Evolutionary conservation across 2,329 filamentous ascomycete genomes (phyloP).

Genomic region (Endoconidiophora laricicola): DNA sequence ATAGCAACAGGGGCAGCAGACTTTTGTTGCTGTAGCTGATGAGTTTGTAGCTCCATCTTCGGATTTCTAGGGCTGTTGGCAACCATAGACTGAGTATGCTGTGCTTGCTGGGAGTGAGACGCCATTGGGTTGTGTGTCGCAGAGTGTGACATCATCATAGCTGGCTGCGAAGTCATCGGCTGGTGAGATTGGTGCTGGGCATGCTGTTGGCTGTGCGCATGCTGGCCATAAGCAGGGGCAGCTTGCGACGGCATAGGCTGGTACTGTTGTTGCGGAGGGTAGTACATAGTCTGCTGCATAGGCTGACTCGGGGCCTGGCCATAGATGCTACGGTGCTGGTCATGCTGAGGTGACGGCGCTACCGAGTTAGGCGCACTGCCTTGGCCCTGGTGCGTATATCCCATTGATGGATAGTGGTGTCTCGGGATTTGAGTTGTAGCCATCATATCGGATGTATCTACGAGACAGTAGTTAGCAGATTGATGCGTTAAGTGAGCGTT

Average conservation of each 20-base stretch:
- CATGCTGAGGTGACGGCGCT: constrained; percentile 73
- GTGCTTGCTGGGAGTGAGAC: constrained; percentile 41
- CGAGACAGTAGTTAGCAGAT: constrained; percentile 1
- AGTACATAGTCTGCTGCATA: constrained; percentile 69
- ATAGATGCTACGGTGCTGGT: constrained; percentile 79
- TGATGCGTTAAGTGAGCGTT: not conserved
- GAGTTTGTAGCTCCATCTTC: constrained; percentile 46
- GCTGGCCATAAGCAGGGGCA: constrained; percentile 44
- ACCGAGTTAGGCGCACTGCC: constrained; percentile 90
- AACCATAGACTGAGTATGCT: constrained; percentile 36
- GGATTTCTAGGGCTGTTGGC: constrained; percentile 39
- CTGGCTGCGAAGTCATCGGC: constrained; percentile 46
- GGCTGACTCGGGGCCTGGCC: constrained; percentile 63
- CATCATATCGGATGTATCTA: constrained; percentile 49
- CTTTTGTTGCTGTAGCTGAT: constrained; percentile 42
- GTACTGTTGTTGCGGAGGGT: constrained; percentile 43
- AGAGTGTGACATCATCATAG: constrained; percentile 49
- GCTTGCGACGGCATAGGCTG: constrained; percentile 50
- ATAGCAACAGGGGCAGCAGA: constrained; percentile 25
- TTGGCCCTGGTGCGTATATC: constrained; percentile 76
- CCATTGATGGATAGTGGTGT: constrained; percentile 71
- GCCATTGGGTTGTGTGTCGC: constrained; percentile 40
- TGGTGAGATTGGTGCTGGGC: constrained; percentile 34
- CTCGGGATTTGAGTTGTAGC: constrained; percentile 53
- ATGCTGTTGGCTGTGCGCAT: constrained; percentile 38